A percentile compares a stretch with the other conserved stretches of the same genome.
Evolutionary conservation across 345 rosid species (phyloP).

Genomic region (Reutealis trisperma): DNA sequence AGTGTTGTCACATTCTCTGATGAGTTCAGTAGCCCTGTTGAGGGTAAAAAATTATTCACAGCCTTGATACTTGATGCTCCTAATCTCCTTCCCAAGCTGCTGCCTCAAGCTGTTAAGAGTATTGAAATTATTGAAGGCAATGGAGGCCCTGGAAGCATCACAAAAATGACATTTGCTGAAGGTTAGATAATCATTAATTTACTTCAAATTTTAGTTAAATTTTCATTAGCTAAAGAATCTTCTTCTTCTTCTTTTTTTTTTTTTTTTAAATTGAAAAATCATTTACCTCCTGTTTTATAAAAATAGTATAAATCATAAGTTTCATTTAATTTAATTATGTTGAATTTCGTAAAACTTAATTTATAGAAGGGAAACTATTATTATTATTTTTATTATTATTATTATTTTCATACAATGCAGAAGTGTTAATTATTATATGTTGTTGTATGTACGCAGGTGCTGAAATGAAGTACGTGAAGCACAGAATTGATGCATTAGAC

Average conservation of each 20-base stretch:
- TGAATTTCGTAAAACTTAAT: no score
- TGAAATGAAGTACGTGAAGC: conserved; percentile 32
- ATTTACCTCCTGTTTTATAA: no score
- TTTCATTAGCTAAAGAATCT: no score
- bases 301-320: no score
- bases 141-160: conserved; percentile 9
- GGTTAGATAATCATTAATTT: not conserved
- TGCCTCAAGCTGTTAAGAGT: not conserved
- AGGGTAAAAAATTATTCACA: not conserved
- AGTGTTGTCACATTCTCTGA: not conserved
- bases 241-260: no score
- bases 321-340: no score
- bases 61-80: not conserved
- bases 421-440: no score
- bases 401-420: no score
- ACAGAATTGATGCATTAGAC: conserved; percentile 41
- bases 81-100: not conserved
- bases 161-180: not conserved
- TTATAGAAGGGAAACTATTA: no score
- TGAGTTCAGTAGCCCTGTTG: not conserved
- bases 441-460: conserved; percentile 21
- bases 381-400: no score
- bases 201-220: no score
- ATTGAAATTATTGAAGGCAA: conserved; percentile 1
- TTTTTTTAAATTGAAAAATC: no score